Evolutionary conservation across 2,329 filamentous ascomycete species (phyloP).

Genomic region (Fusarium burgessii): DNA sequence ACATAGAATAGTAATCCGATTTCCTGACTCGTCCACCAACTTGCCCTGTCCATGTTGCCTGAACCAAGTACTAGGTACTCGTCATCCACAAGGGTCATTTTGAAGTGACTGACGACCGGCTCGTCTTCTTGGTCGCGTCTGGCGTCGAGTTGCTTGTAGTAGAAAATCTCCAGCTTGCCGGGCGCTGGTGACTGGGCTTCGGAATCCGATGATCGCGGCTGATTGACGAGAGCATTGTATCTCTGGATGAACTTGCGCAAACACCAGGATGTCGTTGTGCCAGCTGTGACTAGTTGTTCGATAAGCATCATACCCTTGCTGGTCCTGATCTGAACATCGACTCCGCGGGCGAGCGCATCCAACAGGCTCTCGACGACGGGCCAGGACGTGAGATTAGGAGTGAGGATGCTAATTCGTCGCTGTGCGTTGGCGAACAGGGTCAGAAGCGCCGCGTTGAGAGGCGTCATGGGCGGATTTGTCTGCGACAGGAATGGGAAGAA

Average conservation of each 20-base stretch:
- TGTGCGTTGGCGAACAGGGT: conserved; percentile 70
- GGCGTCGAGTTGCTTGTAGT: conserved; percentile 61
- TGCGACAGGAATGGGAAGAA: conserved; percentile 67
- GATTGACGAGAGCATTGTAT: conserved; percentile 56
- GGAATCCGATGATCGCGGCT: conserved; percentile 42
- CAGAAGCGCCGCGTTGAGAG: conserved; percentile 74
- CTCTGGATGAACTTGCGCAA: conserved; percentile 68
- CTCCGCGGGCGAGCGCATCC: conserved; percentile 71
- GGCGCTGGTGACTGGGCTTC: conserved; percentile 57
- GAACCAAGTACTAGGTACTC: conserved; percentile 78
- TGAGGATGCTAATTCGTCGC: conserved; percentile 74
- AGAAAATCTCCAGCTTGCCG: conserved; percentile 69
- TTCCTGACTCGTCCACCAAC: conserved; percentile 90
- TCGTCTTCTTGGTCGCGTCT: conserved; percentile 58
- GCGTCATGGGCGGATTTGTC: conserved; percentile 68
- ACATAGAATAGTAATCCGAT: conserved; percentile 73
- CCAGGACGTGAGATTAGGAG: conserved; percentile 80
- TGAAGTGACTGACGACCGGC: conserved; percentile 81
- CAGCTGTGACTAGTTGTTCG: conserved; percentile 84
- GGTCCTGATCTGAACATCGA: conserved; percentile 76
- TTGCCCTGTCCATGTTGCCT: conserved; percentile 86
- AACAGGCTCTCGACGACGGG: conserved; percentile 73
- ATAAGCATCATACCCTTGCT: conserved; percentile 78
- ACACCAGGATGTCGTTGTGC: conserved; percentile 77
- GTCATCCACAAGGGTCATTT: conserved; percentile 79